phyloP scores from a whole-genome alignment of 805 yeast species.

The Jamesozyma rosinii region DNA sequence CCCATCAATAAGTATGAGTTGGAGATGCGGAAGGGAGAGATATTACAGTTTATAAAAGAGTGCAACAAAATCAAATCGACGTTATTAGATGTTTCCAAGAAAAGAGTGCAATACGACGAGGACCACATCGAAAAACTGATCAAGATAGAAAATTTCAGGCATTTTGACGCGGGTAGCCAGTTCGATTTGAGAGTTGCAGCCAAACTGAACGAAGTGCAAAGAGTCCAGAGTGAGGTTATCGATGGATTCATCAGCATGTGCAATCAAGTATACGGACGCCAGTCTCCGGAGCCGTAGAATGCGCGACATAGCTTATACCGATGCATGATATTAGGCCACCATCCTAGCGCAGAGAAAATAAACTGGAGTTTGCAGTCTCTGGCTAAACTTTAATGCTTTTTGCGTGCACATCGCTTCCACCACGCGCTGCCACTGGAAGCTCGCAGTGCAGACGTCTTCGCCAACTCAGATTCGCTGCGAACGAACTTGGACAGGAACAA shows the following conservation, averaged over 20 bases:
- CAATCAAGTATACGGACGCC: background rate
- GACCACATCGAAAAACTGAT: slow-evolving; percentile 12
- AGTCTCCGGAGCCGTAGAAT: too few species aligned
- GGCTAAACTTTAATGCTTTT: too few species aligned
- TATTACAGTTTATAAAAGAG: slow-evolving; percentile 12
- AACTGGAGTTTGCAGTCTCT: too few species aligned
- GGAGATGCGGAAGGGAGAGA: slow-evolving; percentile 7
- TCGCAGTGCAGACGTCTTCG: too few species aligned
- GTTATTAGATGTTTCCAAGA: slow-evolving; percentile 10
- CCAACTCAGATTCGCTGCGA: too few species aligned
- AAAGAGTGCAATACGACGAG: slow-evolving; percentile 17
- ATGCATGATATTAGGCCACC: too few species aligned
- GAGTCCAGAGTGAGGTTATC: slow-evolving; percentile 13
- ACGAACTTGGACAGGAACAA: too few species aligned
- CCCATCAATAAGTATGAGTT: slow-evolving; percentile 13
- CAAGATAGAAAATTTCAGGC: slow-evolving; percentile 17
- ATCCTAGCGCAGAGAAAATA: too few species aligned
- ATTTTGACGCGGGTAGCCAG: slow-evolving; percentile 12
- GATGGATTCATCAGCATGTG: slow-evolving; percentile 2
- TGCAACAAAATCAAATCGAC: slow-evolving; percentile 15
- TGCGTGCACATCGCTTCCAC: too few species aligned
- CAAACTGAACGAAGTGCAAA: slow-evolving; percentile 20
- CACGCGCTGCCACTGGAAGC: too few species aligned
- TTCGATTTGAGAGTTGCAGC: slow-evolving; percentile 16
- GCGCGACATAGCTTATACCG: too few species aligned